Conservation (phyloP, 768 basidiomycete genomes). For the Lentinula aciculospora region DNA sequence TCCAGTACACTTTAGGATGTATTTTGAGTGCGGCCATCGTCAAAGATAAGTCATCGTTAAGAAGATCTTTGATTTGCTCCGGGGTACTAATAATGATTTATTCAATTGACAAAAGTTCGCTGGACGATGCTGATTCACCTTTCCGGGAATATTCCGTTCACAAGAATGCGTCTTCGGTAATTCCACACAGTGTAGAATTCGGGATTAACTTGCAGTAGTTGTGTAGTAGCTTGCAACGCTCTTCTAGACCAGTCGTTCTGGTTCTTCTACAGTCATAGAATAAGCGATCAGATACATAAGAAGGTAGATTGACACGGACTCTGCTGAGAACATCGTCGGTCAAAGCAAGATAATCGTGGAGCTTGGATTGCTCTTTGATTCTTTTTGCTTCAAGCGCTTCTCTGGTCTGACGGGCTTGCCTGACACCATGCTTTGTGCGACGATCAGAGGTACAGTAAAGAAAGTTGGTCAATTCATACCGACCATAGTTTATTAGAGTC, state of each 20-base stretch:
- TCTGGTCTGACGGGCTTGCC: constrained; percentile 49
- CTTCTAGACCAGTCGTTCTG: constrained; percentile 61
- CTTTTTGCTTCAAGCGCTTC: constrained; percentile 64
- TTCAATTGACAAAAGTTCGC: background rate
- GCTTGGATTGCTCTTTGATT: constrained; percentile 67
- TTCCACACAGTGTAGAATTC: constrained; percentile 98
- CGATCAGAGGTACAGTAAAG: constrained; percentile 6
- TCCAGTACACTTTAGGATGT: constrained; percentile 96
- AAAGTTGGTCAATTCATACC: constrained; percentile 5
- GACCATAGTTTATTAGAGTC: constrained; percentile 18
- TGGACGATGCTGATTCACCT: constrained; percentile 37
- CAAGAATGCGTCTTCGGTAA: constrained; percentile 77
- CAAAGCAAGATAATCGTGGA: constrained; percentile 69
- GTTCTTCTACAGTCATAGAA: constrained; percentile 50
- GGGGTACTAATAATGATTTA: constrained; percentile 37
- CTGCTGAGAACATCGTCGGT: constrained; percentile 57
- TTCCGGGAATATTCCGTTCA: constrained; percentile 61
- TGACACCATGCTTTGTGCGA: constrained; percentile 57
- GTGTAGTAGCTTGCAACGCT: constrained; percentile 74
- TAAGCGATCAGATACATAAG: background rate
- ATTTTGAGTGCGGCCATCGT: constrained; percentile 76
- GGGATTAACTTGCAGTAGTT: constrained; percentile 78
- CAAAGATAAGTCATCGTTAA: constrained; percentile 71
- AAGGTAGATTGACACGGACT: constrained; percentile 35
- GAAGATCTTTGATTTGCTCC: constrained; percentile 53